phyloP scores from a whole-genome alignment of 768 basidiomycete species.

The Russula sp. region DNA sequence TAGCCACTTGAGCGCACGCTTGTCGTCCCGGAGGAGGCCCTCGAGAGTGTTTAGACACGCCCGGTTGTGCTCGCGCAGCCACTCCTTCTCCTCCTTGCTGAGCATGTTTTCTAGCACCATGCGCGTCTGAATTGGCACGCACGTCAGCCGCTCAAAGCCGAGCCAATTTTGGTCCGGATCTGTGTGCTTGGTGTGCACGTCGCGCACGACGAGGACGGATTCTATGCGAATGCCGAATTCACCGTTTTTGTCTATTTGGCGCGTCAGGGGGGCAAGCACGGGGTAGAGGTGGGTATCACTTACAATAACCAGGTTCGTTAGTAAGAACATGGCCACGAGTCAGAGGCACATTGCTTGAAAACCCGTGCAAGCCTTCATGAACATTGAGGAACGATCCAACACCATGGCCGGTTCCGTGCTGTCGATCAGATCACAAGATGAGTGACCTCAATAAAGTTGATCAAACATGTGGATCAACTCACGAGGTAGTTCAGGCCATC shows the following conservation, averaged over 20 bases:
- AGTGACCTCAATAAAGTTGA: neutral
- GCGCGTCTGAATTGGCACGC: slow-evolving; percentile 87
- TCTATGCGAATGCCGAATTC: slow-evolving; percentile 92
- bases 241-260: slow-evolving; percentile 50
- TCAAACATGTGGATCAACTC: slow-evolving; percentile 25
- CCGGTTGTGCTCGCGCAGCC: slow-evolving; percentile 86
- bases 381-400: slow-evolving; percentile 82
- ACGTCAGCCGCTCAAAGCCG: slow-evolving; percentile 86
- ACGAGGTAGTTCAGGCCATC: slow-evolving; percentile 79
- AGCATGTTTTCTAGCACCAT: slow-evolving; percentile 85
- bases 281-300: slow-evolving; percentile 27
- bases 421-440: slow-evolving; percentile 5
- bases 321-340: slow-evolving; percentile 86
- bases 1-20: slow-evolving; percentile 75
- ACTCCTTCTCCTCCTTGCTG: slow-evolving; percentile 75
- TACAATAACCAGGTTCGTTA: slow-evolving; percentile 92
- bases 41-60: slow-evolving; percentile 57
- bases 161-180: slow-evolving; percentile 77
- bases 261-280: neutral
- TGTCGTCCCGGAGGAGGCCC: slow-evolving; percentile 66
- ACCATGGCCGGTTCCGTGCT: slow-evolving; percentile 92
- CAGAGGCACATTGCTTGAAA: slow-evolving; percentile 61
- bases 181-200: slow-evolving; percentile 62
- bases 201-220: slow-evolving; percentile 70
- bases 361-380: slow-evolving; percentile 79